Base-by-base conservation (phyloP, 83 land plant genomes). In the Thuja plicata region DNA sequence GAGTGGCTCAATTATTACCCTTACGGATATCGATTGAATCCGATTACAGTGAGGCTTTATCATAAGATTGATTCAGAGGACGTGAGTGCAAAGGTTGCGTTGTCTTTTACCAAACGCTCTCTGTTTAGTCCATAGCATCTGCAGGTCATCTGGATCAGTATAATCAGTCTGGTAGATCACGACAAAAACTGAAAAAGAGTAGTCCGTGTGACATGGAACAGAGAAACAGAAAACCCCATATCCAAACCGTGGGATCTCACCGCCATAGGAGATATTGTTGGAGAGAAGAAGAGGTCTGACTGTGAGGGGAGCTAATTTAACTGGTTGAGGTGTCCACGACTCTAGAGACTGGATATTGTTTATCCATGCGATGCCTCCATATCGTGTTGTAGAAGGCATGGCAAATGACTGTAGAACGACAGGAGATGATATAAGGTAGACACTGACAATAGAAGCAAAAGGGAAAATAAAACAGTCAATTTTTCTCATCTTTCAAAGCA, bases 81-180 rank as follows among this genome's bases (percentile, higher is more conserved):
- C 3, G 90, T 84, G 86, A 93, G 81, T 38, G 70, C 30, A 8
- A 93, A 46, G 17, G 82, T 91, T 21, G 94, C 84, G 46, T 88
- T 89, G 5, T 55, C 37, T 0, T 54, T 1, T 41, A 93, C 90
- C 0, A 89, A 91, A 21, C 66, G 57, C 66, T 90, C 84, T 32
- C 92, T 89, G 87, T 93, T 93, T 30, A 62, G 89, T 55, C 92
- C 92, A 93, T 0, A 93, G 90, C 87, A 54, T 52, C 24, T 66
- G 30, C 30, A 66, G 30, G 73, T 66, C 73, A 66, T 16, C 73
- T 27, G 30, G 73, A 7, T 66, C n/a, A 15, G 57, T 54, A 66
- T 21, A 17, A 66, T 27, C 73, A 6, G 7, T 19, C 4, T 21
- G 4, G n/a, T 66, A 66, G 73, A 66, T 66, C 5, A 7, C n/a